phyloP scores from a whole-genome alignment of 2,329 filamentous ascomycete species.

The Colletotrichum sp. region DNA sequence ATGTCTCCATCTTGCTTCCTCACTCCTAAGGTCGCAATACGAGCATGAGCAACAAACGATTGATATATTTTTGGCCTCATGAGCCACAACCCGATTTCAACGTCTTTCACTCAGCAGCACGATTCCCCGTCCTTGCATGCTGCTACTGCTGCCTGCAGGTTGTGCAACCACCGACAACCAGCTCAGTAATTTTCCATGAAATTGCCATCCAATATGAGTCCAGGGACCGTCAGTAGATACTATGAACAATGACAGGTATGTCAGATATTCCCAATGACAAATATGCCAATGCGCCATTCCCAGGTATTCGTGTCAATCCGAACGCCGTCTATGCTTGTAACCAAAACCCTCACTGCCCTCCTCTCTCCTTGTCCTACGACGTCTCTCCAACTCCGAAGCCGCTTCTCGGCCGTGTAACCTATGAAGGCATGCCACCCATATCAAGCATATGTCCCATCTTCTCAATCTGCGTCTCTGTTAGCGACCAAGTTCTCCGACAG shows the following conservation, averaged over 20 bases:
- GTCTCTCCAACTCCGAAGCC: not conserved
- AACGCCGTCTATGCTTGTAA: conserved; percentile 18
- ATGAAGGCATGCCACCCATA: conserved; percentile 40
- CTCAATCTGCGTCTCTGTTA: conserved; percentile 64
- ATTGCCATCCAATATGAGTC: conserved; percentile 3
- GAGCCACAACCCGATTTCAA: not conserved
- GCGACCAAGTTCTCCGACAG: not conserved
- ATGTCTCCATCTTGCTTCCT: not conserved
- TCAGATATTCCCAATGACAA: not conserved
- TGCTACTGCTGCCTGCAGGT: not conserved
- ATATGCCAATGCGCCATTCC: conserved; percentile 11
- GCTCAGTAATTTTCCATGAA: not conserved
- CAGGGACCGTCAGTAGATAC: not conserved
- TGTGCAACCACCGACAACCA: not conserved
- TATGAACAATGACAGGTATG: not conserved
- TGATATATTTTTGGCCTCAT: not conserved
- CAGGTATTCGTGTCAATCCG: conserved; percentile 19
- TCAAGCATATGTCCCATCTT: conserved; percentile 86
- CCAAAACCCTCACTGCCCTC: not conserved
- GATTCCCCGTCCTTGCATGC: not conserved
- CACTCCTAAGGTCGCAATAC: rapidly evolving
- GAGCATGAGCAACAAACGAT: not conserved
- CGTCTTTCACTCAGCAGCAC: not conserved
- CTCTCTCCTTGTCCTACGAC: not conserved
- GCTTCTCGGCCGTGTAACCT: not conserved